Percentiles rank a stretch among this genome's conserved stretches.
These are phyloP conservation scores for Clathrus columnatus DNA, from an alignment of 768 basidiomycete species.

Conservation along the genomic window DNA sequence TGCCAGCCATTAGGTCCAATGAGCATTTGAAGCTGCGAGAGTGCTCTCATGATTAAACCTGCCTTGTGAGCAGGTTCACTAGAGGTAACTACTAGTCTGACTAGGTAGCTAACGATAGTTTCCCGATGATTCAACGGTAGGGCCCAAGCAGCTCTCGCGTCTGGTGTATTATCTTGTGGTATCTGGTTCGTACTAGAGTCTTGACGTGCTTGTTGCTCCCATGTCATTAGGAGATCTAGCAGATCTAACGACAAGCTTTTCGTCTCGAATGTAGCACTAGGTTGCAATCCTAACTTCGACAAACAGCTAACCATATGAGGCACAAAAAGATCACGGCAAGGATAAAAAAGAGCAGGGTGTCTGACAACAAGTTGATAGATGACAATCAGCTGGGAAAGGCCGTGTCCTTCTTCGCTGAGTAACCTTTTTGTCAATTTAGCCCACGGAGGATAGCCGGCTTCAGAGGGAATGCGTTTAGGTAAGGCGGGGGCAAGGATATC, in stretches of 20 bases:
- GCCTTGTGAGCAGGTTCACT: slow-evolving; percentile 41
- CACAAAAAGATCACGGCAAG: slow-evolving; percentile 85
- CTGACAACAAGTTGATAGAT: slow-evolving; percentile 92
- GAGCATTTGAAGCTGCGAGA: slow-evolving; percentile 64
- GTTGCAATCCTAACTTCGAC: slow-evolving; percentile 75
- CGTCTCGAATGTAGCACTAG: slow-evolving; percentile 64
- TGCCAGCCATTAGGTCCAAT: slow-evolving; percentile 80
- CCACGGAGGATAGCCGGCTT: slow-evolving; percentile 68
- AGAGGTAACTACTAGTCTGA: slow-evolving; percentile 74
- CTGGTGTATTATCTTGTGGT: slow-evolving; percentile 4
- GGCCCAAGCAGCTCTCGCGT: slow-evolving; percentile 39
- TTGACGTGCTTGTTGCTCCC: slow-evolving; percentile 67
- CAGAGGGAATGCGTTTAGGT: slow-evolving; percentile 46
- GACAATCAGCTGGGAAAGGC: slow-evolving; percentile 56
- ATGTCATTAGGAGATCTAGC: slow-evolving; percentile 83
- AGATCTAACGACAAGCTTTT: slow-evolving; percentile 85
- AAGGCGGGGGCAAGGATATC: slow-evolving; percentile 81
- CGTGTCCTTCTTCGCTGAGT: slow-evolving; percentile 79
- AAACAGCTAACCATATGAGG: slow-evolving; percentile 90
- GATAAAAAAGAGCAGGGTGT: slow-evolving; percentile 86
- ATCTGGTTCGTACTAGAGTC: not conserved
- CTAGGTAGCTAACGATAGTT: slow-evolving; percentile 88
- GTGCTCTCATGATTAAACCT: slow-evolving; percentile 51
- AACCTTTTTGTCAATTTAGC: slow-evolving; percentile 77
- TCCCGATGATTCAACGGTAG: slow-evolving; percentile 78